Percentiles rank a stretch among this genome's conserved stretches.
Evolutionary conservation across 1,139 yeast species (phyloP).

Genomic region (Blastobotrys apis): DNA sequence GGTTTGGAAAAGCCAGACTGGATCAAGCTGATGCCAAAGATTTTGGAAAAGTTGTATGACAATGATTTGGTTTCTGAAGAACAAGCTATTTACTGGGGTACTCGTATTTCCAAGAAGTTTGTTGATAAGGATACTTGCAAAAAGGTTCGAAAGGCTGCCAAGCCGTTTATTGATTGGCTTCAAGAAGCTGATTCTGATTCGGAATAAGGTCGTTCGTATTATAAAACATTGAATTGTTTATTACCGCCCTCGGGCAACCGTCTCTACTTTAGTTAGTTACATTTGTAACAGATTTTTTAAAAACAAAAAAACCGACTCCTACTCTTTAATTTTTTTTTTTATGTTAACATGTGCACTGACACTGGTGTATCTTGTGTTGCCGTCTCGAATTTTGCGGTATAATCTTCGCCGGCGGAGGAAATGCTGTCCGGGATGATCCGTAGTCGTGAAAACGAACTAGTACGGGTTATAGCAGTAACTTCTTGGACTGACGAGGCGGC

Average conservation of each 20-base stretch:
- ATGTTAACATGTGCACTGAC: too few relatives aligned
- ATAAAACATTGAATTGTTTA: not conserved
- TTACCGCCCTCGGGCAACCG: too few relatives aligned
- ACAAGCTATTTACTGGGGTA: conserved; percentile 76
- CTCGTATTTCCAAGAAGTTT: conserved; percentile 87
- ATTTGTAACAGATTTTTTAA: too few relatives aligned
- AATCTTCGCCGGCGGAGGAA: too few relatives aligned
- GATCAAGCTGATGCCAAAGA: conserved; percentile 71
- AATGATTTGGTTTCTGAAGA: conserved; percentile 82
- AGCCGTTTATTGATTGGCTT: conserved; percentile 92
- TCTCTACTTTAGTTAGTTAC: too few relatives aligned
- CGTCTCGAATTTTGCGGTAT: too few relatives aligned
- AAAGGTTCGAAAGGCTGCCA: conserved; percentile 94
- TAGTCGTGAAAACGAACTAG: too few relatives aligned
- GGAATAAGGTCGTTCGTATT: conserved; percentile 41
- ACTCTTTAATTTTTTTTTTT: not conserved
- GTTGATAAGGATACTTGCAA: conserved; percentile 89
- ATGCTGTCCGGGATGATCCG: too few relatives aligned
- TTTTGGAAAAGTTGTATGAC: conserved; percentile 76
- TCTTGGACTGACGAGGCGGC: too few relatives aligned
- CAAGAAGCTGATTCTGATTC: conserved; percentile 87
- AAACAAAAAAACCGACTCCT: too few relatives aligned
- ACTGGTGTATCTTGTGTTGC: too few relatives aligned
- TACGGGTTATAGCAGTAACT: too few relatives aligned
- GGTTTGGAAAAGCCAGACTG: conserved; percentile 80